These are phyloP conservation scores for Fusarium fracticaudum DNA, from an alignment of 2,329 filamentous ascomycete genomes.

Conservation along the genomic window DNA sequence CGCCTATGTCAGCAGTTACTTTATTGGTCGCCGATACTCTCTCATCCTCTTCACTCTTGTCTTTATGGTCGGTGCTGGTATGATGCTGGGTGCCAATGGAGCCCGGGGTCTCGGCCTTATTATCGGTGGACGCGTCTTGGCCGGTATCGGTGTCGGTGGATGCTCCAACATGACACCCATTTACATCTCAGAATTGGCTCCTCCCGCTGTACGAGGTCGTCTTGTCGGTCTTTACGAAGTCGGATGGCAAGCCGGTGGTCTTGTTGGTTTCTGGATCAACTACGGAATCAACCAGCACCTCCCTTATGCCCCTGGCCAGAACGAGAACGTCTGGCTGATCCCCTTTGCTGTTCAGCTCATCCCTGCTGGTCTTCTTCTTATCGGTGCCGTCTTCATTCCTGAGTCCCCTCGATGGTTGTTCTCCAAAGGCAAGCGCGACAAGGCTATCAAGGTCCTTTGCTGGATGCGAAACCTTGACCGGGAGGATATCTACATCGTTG, in stretches of 20 bases:
- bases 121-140: conserved; percentile 69
- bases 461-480: conserved; percentile 70
- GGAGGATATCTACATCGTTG: conserved; percentile 72
- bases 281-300: conserved; percentile 67
- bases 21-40: conserved; percentile 72
- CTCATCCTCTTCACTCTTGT: conserved; percentile 69
- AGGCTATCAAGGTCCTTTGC: conserved; percentile 67
- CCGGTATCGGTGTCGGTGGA: conserved; percentile 70
- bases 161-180: conserved; percentile 71
- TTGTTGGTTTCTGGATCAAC: conserved; percentile 74
- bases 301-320: conserved; percentile 49
- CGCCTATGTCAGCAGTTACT: conserved; percentile 73
- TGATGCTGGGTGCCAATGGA: conserved; percentile 75
- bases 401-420: conserved; percentile 79
- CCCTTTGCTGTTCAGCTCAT: conserved; percentile 75
- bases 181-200: conserved; percentile 68
- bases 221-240: conserved; percentile 75
- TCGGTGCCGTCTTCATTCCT: conserved; percentile 67
- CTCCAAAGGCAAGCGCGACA: conserved; percentile 66
- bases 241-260: conserved; percentile 70
- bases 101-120: conserved; percentile 71
- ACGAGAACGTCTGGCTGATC: conserved; percentile 67
- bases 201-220: conserved; percentile 70
- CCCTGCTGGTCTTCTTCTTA: conserved; percentile 69
- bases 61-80: conserved; percentile 75